These are phyloP conservation scores for Globisporangium canariense DNA, from an alignment of 352 stramenopile genomes.

Conservation along the genomic window DNA sequence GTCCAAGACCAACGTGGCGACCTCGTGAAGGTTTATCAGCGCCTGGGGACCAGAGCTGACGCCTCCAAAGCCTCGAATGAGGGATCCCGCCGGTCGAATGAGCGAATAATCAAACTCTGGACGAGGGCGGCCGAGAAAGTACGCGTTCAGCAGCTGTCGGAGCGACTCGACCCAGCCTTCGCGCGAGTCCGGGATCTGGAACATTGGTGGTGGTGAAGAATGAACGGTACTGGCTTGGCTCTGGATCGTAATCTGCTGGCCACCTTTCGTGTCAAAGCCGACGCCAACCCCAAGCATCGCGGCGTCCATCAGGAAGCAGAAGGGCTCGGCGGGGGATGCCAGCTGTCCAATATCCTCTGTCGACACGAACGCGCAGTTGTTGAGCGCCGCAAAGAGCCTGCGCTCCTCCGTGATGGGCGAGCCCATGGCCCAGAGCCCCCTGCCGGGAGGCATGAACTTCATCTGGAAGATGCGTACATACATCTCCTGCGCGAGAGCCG, in stretches of 20 bases:
- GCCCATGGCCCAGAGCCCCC: constrained; percentile 93
- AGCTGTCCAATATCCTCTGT: constrained; percentile 69
- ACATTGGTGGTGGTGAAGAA: constrained; percentile 13
- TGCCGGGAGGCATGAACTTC: constrained; percentile 92
- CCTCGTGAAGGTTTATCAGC: constrained; percentile 68
- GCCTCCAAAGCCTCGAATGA: constrained; percentile 90
- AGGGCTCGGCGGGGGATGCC: constrained; percentile 68
- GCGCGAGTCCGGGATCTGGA: constrained; percentile 53
- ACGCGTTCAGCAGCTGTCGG: constrained; percentile 75
- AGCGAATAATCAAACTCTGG: constrained; percentile 80
- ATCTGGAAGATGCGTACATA: constrained; percentile 92
- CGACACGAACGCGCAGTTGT: constrained; percentile 94
- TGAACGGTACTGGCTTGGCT: constrained; percentile 19
- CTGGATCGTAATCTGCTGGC: constrained; percentile 48
- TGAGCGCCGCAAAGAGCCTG: constrained; percentile 85
- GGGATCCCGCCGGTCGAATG: constrained; percentile 78
- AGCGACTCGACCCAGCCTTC: constrained; percentile 90
- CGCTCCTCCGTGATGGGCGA: constrained; percentile 87
- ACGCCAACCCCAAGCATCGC: constrained; percentile 93
- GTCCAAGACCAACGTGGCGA: constrained; percentile 57
- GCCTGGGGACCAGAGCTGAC: constrained; percentile 81
- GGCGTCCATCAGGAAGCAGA: constrained; percentile 95
- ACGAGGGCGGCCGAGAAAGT: constrained; percentile 52
- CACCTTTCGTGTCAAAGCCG: constrained; percentile 92
- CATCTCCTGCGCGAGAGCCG: constrained; percentile 83